phyloP scores from a whole-genome alignment of 2,329 filamentous ascomycete genomes.

The Aspergillus ibericus region DNA sequence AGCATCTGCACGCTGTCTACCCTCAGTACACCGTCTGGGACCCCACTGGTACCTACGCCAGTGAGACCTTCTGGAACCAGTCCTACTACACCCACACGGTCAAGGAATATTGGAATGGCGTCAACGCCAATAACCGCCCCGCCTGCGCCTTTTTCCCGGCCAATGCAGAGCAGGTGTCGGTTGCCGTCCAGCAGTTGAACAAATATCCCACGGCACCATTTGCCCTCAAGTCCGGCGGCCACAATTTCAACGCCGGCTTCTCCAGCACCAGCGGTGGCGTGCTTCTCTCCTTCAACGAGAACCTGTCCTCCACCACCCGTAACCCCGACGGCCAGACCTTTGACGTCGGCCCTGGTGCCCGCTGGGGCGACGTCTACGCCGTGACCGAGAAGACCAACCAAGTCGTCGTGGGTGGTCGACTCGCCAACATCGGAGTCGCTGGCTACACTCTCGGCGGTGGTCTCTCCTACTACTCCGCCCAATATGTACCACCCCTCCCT shows the following conservation, averaged over 20 bases:
- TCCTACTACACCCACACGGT: constrained; percentile 5
- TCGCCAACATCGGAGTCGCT: constrained; percentile 12
- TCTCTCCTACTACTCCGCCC: constrained; percentile 16
- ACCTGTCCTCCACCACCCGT: constrained; percentile 9
- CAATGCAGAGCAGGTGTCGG: constrained; percentile 10
- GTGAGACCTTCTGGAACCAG: constrained; percentile 2
- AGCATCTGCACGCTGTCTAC: not conserved
- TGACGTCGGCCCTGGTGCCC: constrained; percentile 14
- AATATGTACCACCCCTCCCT: constrained; percentile 9
- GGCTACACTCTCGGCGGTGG: constrained; percentile 11
- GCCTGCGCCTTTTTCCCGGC: constrained; percentile 14
- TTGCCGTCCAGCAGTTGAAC: constrained; percentile 11
- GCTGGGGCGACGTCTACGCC: constrained; percentile 14
- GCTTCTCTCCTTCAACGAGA: constrained; percentile 12
- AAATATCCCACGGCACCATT: not conserved
- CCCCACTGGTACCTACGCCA: not conserved
- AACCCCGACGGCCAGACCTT: constrained; percentile 10
- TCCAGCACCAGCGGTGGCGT: constrained; percentile 11
- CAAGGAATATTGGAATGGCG: constrained; percentile 13
- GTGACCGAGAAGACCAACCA: constrained; percentile 11
- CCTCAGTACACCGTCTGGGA: constrained; percentile 6
- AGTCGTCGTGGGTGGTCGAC: constrained; percentile 11
- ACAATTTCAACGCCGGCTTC: constrained; percentile 13
- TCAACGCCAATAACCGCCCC: constrained; percentile 12
- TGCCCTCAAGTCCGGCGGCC: constrained; percentile 12